Evolutionary conservation across 306 rosid species (phyloP), one percentile per base, ranked within the genome.

Genomic region (Gleditsia sinensis): DNA sequence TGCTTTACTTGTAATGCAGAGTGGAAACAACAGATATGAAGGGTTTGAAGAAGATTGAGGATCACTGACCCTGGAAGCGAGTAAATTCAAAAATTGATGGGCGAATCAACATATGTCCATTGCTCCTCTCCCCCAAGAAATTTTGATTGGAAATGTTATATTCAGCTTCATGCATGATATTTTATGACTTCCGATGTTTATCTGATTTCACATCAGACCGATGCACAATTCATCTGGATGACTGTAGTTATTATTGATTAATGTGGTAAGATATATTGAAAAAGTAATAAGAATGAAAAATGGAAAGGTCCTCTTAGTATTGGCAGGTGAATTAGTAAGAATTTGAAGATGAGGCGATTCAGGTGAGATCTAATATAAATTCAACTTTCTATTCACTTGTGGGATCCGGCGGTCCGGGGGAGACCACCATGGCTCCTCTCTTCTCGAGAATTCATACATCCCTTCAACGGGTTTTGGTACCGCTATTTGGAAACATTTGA

Each of bases 21-120:
- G 99, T 94, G 48, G 97, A 94, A 82, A 94, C 99, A 27, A 94
- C 96, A 0, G 97, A 94, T 85, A 94, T 94, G 99, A 94, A 94
- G 91, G 92, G 95, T 48, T 85, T 94, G 90, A 94, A 94, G 95
- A 94, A 94, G 89, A 85, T 94, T 45, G 97, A 94, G 76, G 99
- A 92, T 64, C 90, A 86, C 63, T 86, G 78, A 86, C 33, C 63
- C 78, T 75, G 57, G 77, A 54, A 79, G 55, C 50, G 62, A 57
- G 10, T 8, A 28, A 40, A 68, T 58, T 66, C 43, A 65, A 17
- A 60, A 28, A 23, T 30, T 32, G 39, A 58, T 42, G 64, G 51
- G 23, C 48, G 43, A 37, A 37, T 9, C 46, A 39, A 20, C 33
- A 30, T 8, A 17, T 66, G 34, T 43, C 23, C 25, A 33, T 34